These are phyloP conservation scores for Fraxinus xanthoxyloides DNA, from an alignment of 305 asterid species.

Conservation along the genomic window DNA sequence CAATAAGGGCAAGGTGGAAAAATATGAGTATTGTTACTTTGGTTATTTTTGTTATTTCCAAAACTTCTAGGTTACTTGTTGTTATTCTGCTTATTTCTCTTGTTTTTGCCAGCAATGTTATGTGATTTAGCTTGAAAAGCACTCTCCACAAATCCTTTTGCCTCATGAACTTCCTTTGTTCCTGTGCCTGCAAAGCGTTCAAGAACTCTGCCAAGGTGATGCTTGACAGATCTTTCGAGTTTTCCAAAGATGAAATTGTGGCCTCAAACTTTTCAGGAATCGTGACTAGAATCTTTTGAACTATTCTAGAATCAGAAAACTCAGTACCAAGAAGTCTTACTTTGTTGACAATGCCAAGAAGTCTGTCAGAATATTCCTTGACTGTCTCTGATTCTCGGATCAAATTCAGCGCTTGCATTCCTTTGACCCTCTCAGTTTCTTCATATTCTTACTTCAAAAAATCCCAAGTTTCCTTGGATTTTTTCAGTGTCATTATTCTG, in stretches of 20 bases:
- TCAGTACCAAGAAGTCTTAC: constrained; percentile 6
- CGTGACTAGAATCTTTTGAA: background rate
- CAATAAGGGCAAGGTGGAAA: background rate
- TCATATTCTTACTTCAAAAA: background rate
- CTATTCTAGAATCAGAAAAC: background rate
- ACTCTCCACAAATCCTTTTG: background rate
- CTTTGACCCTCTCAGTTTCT: background rate
- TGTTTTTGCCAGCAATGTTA: background rate
- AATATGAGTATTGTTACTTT: background rate
- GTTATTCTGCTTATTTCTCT: background rate
- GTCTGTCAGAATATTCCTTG: background rate
- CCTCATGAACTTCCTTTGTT: background rate
- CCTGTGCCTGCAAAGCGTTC: background rate
- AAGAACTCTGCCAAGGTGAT: background rate
- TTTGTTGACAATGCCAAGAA: constrained; percentile 1
- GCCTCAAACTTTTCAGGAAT: background rate
- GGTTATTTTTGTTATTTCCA: background rate
- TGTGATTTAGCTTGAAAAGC: background rate
- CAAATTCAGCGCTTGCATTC: background rate
- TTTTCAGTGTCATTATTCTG: background rate
- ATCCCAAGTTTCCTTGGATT: background rate
- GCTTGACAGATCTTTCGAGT: background rate
- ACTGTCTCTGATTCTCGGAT: background rate
- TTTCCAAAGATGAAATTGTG: background rate
- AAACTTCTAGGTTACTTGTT: background rate